A percentile compares a stretch with the other conserved stretches of the same genome.
Conservation (phyloP, 768 basidiomycete genomes). For the Xerocomellus intermedius region DNA sequence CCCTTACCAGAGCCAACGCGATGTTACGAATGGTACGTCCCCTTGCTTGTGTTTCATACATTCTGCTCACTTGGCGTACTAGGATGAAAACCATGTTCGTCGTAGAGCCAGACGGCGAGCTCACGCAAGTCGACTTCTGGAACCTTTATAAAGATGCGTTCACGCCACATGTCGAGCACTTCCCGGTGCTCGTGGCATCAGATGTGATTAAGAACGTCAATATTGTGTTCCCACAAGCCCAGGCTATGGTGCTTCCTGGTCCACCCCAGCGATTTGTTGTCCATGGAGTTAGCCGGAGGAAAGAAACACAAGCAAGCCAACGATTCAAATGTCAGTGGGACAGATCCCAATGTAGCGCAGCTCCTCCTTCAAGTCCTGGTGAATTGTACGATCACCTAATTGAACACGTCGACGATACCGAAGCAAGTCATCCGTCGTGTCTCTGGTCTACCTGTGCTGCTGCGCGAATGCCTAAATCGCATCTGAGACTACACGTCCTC, state of each 20-base stretch:
- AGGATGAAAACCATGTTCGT: conserved; percentile 95
- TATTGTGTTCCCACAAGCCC: conserved; percentile 78
- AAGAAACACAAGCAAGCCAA: conserved; percentile 54
- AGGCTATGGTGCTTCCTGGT: conserved; percentile 81
- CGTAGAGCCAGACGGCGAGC: conserved; percentile 68
- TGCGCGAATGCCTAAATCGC: conserved; percentile 43
- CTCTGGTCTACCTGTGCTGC: conserved; percentile 70
- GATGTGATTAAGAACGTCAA: conserved; percentile 95
- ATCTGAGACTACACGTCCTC: conserved; percentile 64
- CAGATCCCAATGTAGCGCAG: conserved; percentile 50
- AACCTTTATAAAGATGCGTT: conserved; percentile 88
- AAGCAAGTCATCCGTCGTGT: conserved; percentile 52
- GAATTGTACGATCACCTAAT: conserved; percentile 75
- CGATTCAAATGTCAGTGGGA: conserved; percentile 81
- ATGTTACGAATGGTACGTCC: conserved; percentile 74
- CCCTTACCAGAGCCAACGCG: conserved; percentile 69
- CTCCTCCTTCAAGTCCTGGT: conserved; percentile 50
- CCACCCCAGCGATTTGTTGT: conserved; percentile 81
- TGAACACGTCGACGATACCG: conserved; percentile 49
- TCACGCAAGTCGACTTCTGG: conserved; percentile 97
- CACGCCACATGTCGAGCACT: conserved; percentile 51
- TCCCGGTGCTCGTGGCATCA: conserved; percentile 73
- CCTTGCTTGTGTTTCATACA: background rate
- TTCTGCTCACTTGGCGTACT: conserved; percentile 14
- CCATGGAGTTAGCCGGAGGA: conserved; percentile 74